A percentile compares a stretch with the other conserved stretches of the same genome.
These are phyloP conservation scores for Tagetes erecta DNA, from an alignment of 129 eudicot genomes.

Conservation along the genomic window DNA sequence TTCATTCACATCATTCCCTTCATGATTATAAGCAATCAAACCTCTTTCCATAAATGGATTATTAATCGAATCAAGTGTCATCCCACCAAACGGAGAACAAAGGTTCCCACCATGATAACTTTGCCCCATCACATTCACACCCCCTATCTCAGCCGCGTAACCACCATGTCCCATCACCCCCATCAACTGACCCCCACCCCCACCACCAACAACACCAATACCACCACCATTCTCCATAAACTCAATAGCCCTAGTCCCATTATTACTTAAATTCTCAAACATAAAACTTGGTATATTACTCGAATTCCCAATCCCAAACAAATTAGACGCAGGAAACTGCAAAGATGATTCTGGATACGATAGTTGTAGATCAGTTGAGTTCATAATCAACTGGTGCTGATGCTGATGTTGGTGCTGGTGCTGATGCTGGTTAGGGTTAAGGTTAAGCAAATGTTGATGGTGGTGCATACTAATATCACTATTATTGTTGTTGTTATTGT, in stretches of 20 bases:
- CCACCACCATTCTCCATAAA: constrained; percentile 53
- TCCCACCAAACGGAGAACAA: constrained; percentile 60
- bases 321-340: constrained; percentile 40
- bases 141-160: constrained; percentile 30
- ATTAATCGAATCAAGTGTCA: constrained; percentile 42
- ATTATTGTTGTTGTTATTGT: background rate
- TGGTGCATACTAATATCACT: background rate
- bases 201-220: constrained; percentile 32
- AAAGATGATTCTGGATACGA: constrained; percentile 52
- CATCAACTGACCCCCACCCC: constrained; percentile 34
- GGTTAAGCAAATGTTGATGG: constrained; percentile 22
- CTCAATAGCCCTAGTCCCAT: constrained; percentile 46
- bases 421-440: constrained; percentile 16
- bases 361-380: constrained; percentile 61
- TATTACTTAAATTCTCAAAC: constrained; percentile 36
- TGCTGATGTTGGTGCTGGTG: constrained; percentile 15
- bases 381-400: constrained; percentile 31
- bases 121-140: constrained; percentile 33
- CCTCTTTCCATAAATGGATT: constrained; percentile 51
- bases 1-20: constrained; percentile 36
- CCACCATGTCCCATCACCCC: constrained; percentile 39
- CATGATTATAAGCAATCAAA: constrained; percentile 44
- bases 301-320: constrained; percentile 48
- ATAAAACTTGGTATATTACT: constrained; percentile 35
- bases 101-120: constrained; percentile 26